Conservation (phyloP, 2,329 filamentous ascomycete genomes). For the Tolypocladium pustulatum region DNA sequence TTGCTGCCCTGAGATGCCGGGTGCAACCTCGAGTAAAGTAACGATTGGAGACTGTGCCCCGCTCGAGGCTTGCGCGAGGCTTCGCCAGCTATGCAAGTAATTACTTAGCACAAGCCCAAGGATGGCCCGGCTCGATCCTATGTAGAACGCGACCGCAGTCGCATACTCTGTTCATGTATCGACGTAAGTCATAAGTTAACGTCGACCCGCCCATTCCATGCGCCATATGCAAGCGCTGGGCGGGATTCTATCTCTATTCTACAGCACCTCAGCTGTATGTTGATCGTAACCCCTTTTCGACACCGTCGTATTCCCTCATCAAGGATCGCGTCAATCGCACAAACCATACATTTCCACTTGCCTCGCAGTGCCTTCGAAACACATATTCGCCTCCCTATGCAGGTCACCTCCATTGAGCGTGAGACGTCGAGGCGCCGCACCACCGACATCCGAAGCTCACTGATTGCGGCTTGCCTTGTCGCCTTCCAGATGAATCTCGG, state of each 20-base stretch:
- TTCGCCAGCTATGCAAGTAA: too few relatives aligned
- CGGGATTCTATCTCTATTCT: slow-evolving; percentile 9
- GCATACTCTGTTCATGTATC: background rate
- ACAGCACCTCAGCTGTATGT: background rate
- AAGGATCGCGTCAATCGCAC: background rate
- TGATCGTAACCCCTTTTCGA: background rate
- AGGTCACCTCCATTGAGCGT: background rate
- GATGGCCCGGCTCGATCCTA: too few relatives aligned
- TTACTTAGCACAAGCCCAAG: too few relatives aligned
- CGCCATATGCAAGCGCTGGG: slow-evolving; percentile 4
- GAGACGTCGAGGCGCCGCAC: background rate
- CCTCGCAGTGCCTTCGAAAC: background rate
- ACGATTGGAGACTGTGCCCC: too few relatives aligned
- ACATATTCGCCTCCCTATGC: background rate
- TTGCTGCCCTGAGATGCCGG: too few relatives aligned
- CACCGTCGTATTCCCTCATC: background rate
- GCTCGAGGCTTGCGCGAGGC: too few relatives aligned
- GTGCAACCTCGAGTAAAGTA: too few relatives aligned
- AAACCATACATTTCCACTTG: background rate
- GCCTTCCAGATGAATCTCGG: slow-evolving; percentile 39
- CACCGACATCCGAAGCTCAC: slow-evolving; percentile 2
- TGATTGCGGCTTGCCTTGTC: slow-evolving; percentile 17
- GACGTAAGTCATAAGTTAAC: slow-evolving; percentile 7
- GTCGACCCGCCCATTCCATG: slow-evolving; percentile 5
- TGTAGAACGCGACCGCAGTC: background rate